Base-by-base conservation (phyloP, 73 alveolate genomes). In the Paramecium biaurelia region DNA sequence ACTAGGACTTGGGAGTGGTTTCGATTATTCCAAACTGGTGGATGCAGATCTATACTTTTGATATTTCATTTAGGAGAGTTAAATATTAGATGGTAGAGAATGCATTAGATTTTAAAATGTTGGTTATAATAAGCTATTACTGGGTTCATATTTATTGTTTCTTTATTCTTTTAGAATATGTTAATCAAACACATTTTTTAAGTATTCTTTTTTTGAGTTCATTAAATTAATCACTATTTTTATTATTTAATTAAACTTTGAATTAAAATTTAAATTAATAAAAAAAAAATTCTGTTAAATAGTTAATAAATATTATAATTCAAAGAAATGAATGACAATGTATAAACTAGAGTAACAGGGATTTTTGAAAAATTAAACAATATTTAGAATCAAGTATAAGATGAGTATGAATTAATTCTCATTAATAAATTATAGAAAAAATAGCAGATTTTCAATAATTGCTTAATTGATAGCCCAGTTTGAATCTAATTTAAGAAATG, bases 291-390 rank as follows among this genome's bases (percentile, higher is more conserved):
- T 53, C 68, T 53, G 68, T 53, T 53, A 53, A 53, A 53, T 53
- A 53, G 68, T 53, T 53, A 53, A 53, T 53, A n/a, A 53, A 53
- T n/a, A 53, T 18, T 53, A 53, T 53, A 53, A 53, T 53, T 53
- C 68, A 53, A 53, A 53, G 68, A 18, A 53, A 53, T 53, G 68
- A 63, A 12, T 21, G 87, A 74, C 9, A 74, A 74, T 74, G 38
- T 74, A 10, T 41, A 74, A 41, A 41, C 12, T 35, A 74, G 87
- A 74, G 87, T 74, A 18, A 74, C 87, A 37, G 59, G 87, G 11
- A 74, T 74, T 74, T 74, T 74, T 32, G 87, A 74, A 26, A 74
- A 74, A 74, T 41, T 74, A 26, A 74, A 74, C 67, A 74, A 74
- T 32, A 74, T 74, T 0, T 18, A 34, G 20, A 37, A 34, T n/a